Evolutionary conservation across 225 moss, liverwort and hornwort genomes (phyloP), one percentile per base, ranked within the genome.

Genomic region (Polytrichum formosum): DNA sequence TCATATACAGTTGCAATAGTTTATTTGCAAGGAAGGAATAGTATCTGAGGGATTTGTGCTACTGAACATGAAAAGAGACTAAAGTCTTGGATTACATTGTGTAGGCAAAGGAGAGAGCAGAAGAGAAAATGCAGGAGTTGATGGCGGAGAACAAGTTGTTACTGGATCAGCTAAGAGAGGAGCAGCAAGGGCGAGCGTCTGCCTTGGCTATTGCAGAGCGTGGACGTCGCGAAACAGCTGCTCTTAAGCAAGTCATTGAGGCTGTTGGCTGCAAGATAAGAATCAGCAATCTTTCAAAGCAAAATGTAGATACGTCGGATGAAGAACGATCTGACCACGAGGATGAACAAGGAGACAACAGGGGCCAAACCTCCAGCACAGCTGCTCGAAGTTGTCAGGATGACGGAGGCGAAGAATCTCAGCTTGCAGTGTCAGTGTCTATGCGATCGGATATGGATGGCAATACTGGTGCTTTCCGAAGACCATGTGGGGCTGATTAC

Each of bases 211-310:
- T 87, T 33, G 90, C 84, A 68, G 80, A 72, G 63, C 87, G 83
- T 66, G 90, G 83, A 53, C 85, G 82, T 67, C 88, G 90, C 67
- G 92, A 94, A 79, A 84, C 85, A 65, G 94, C 94, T 61, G 91
- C 91, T 54, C 76, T 98, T 67, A 94, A 87, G 77, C 83, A 87
- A 78, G 88, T 90, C 18, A 77, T 98, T 26, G 94, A 92, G 77
- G 92, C 94, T 55, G 88, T 94, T 68, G 98, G 98, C 59, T 94
- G 94, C 78, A 98, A 91, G 73, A 92, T 98, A 80, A 90, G 90
- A 27, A 94, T 98, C 63, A 85, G 89, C 61, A 94, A 88, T 76
- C 55, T 73, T 71, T 72, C 68, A 72, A 72, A 71, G 68, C 84
- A 75, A 66, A 67, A 63, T 65, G 65, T 54, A 79, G 88, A 87